phyloP scores from a whole-genome alignment of 768 basidiomycete genomes.

The Tylopilus sp. region DNA sequence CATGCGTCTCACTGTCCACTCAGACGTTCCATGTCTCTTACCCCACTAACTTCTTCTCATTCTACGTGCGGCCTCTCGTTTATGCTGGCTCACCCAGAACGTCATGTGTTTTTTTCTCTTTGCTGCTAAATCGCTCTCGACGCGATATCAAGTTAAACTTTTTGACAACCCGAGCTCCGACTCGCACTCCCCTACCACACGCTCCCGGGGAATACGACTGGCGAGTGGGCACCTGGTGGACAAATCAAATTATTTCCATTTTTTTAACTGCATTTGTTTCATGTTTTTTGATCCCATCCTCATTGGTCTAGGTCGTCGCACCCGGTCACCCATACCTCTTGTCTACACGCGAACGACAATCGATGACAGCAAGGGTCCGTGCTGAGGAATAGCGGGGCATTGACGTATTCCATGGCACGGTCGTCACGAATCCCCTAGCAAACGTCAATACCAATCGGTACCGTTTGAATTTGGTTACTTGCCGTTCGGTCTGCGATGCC shows the following conservation, averaged over 20 bases:
- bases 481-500: slow-evolving; percentile 4
- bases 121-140: neutral
- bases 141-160: slow-evolving; percentile 20
- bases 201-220: slow-evolving; percentile 11
- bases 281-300: neutral
- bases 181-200: slow-evolving; percentile 17
- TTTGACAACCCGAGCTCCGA: slow-evolving; percentile 23
- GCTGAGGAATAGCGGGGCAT: neutral
- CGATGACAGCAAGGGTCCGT: neutral
- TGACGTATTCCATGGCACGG: neutral
- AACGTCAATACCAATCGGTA: slow-evolving; percentile 6
- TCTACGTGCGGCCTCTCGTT: too few species aligned
- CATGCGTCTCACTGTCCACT: neutral
- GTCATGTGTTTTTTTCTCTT: neutral
- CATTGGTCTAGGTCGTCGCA: neutral
- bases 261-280: neutral
- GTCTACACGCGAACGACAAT: neutral
- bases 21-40: neutral
- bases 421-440: slow-evolving; percentile 7
- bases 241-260: neutral
- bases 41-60: neutral
- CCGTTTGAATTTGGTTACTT: slow-evolving; percentile 9
- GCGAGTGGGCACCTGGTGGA: neutral
- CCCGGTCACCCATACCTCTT: too few species aligned
- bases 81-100: neutral